A percentile compares a stretch with the other conserved stretches of the same genome.
Conservation (phyloP, 2,329 filamentous ascomycete genomes). For the Exophiala bonariae region DNA sequence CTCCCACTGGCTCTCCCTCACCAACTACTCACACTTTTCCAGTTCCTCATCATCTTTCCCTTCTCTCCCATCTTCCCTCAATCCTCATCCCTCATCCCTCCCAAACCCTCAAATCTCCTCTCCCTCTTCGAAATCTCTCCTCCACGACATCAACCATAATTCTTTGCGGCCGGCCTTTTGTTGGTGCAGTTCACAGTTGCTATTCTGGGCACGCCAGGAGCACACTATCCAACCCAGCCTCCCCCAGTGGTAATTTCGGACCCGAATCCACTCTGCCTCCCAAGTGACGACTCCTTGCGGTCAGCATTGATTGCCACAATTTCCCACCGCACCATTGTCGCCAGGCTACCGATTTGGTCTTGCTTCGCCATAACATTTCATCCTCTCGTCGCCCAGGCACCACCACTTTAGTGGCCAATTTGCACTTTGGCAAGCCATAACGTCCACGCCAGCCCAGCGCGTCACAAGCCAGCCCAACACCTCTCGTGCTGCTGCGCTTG, state of each 20-base stretch:
- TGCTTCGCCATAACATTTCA: conserved; percentile 21
- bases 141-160: conserved; percentile 8
- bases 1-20: conserved; percentile 8
- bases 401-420: conserved; percentile 19
- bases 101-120: conserved; percentile 2
- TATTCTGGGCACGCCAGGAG: conserved; percentile 22
- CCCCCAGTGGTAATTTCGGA: conserved; percentile 26
- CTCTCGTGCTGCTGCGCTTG: conserved; percentile 4
- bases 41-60: conserved; percentile 7
- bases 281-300: conserved; percentile 26
- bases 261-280: conserved; percentile 23
- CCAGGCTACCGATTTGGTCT: conserved; percentile 25
- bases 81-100: conserved; percentile 9
- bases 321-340: conserved; percentile 26
- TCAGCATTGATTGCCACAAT: conserved; percentile 30
- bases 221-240: conserved; percentile 19
- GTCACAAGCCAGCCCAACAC: conserved; percentile 18
- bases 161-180: conserved; percentile 1
- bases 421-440: conserved; percentile 7
- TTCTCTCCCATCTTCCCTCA: conserved; percentile 3
- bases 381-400: conserved; percentile 21
- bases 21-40: conserved; percentile 4
- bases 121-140: conserved; percentile 3
- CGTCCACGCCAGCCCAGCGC: conserved; percentile 9
- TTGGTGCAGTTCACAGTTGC: conserved; percentile 22